Evolutionary conservation across 495 filamentous ascomycete species (phyloP), one percentile per base, ranked within the genome.

Genomic region (Podospora pseudocomata): DNA sequence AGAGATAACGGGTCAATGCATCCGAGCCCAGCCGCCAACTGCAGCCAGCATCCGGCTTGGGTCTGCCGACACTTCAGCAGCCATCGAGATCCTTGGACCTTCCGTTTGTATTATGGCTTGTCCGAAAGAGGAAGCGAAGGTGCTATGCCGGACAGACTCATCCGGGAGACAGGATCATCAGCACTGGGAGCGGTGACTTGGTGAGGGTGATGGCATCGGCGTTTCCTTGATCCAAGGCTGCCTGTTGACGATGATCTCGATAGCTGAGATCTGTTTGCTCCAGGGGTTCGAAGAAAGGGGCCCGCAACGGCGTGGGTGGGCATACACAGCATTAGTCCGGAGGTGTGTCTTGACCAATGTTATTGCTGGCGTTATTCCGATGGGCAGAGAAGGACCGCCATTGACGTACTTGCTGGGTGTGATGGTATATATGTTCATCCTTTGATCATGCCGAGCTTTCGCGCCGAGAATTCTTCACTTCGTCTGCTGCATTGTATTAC

Each of bases 401-500:
- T 66, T 28, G 64, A 55, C 16, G 54, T 26, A 44, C 6, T 15
- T 26, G 18, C 5, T 60, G 39, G 27, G 18, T 19, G 34, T 18
- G 16, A 56, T 20, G 56, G 64, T 72, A 69, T 72, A 72, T 72
- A 72, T 67, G 66, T 28, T 59, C 59, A 49, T 20, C 59, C 63
- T 30, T 58, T 30, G 19, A 39, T 27, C 28, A 53, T 30, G 27
- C 58, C 63, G 63, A 63, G 49, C 19, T 19, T 23, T 27, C 20
- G 44, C 27, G 65, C 56, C 16, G 18, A 26, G 67, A 19, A 6
- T 20, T 20, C 18, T 65, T 68, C 20, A 55, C 39, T 28, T 55
- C 20, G 16, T 13, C 39, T 20, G 20, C n/a, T 20, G 15, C 63
- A 16, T 23, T 32, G 49, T 23, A n/a, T 44, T 65, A 57, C 23